These are phyloP conservation scores for Quercus lobata DNA, from an alignment of 331 rosid genomes.

Conservation along the genomic window DNA sequence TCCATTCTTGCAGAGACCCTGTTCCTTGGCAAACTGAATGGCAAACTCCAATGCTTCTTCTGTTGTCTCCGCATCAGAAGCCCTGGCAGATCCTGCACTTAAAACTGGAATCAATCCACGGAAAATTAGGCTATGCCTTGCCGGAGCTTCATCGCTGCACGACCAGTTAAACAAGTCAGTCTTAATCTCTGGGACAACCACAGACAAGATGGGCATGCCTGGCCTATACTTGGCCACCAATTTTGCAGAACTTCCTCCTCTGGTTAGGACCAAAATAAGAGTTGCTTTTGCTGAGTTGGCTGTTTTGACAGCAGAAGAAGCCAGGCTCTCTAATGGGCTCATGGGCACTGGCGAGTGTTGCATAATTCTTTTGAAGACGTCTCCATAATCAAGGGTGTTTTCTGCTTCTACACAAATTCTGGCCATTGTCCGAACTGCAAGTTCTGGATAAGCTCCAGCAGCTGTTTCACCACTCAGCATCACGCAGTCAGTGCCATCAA, in stretches of 20 bases:
- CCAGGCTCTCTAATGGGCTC: constrained; percentile 96
- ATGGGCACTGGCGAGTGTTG: constrained; percentile 94
- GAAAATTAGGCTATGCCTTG: constrained; percentile 95
- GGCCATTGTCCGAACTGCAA: constrained; percentile 90
- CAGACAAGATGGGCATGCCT: constrained; percentile 92
- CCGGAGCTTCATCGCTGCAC: constrained; percentile 96
- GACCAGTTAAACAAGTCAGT: constrained; percentile 90
- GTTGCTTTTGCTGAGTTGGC: constrained; percentile 86
- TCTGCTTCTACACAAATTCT: constrained; percentile 92
- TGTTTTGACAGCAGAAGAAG: constrained; percentile 90
- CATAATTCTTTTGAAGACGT: constrained; percentile 89
- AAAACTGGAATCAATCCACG: constrained; percentile 88
- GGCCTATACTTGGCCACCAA: constrained; percentile 98
- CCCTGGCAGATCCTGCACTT: constrained; percentile 86
- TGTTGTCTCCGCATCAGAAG: constrained; percentile 86
- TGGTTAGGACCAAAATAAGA: constrained; percentile 83
- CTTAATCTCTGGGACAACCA: constrained; percentile 91
- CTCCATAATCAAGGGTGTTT: constrained; percentile 84
- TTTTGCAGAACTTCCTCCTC: constrained; percentile 97
- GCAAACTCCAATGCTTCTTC: constrained; percentile 86
- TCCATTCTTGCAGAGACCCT: constrained; percentile 77
- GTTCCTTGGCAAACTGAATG: constrained; percentile 65
- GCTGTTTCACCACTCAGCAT: constrained; percentile 99
- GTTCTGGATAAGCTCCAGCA: constrained; percentile 96
- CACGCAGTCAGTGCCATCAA: constrained; percentile 97